Conservation (phyloP, 768 basidiomycete genomes). For the Serpula lacrymans region DNA sequence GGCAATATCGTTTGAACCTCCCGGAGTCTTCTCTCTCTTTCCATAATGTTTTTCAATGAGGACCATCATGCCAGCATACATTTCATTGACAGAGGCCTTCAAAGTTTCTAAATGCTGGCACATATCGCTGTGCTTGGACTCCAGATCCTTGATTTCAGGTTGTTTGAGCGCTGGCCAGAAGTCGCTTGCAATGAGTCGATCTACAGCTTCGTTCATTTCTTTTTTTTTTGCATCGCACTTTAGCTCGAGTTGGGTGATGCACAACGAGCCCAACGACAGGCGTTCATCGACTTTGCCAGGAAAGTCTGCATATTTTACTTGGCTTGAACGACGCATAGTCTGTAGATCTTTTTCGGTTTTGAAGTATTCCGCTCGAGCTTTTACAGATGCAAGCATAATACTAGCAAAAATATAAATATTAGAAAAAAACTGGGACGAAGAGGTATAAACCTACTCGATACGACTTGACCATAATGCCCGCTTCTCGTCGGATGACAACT, state of each 20-base stretch:
- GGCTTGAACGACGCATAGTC: conserved; percentile 19
- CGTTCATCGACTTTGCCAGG: conserved; percentile 20
- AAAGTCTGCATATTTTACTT: conserved; percentile 21
- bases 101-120: conserved; percentile 31
- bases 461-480: conserved; percentile 37
- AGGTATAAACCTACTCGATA: conserved; percentile 31
- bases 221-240: conserved; percentile 27
- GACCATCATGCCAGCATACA: conserved; percentile 18
- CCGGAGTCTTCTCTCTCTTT: background rate
- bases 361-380: conserved; percentile 28
- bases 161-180: conserved; percentile 39
- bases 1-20: too few species aligned
- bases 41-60: conserved; percentile 16
- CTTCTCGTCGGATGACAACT: conserved; percentile 33
- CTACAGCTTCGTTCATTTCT: conserved; percentile 26
- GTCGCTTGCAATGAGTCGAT: conserved; percentile 28
- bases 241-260: too few species aligned
- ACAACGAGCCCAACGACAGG: too few species aligned
- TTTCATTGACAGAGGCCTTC: conserved; percentile 17
- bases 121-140: conserved; percentile 16
- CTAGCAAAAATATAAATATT: conserved; percentile 16
- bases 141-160: conserved; percentile 17
- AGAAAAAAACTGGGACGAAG: background rate
- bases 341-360: conserved; percentile 31
- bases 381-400: conserved; percentile 32